Base-by-base conservation (phyloP, 2,329 filamentous ascomycete genomes). In the Claviceps purpurea region DNA sequence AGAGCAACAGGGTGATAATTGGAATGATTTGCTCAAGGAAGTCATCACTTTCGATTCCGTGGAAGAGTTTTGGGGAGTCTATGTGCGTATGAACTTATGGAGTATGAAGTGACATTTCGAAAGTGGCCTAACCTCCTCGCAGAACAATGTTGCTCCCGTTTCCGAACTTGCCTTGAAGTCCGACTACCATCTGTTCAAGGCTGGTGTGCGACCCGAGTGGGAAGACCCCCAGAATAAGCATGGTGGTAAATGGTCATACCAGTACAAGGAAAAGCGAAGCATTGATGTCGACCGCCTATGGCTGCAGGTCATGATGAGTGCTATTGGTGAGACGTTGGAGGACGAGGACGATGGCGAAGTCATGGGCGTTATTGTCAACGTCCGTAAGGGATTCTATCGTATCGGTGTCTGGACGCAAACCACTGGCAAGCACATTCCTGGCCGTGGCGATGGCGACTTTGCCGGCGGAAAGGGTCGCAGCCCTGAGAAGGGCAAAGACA, bases 141-240 rank as follows among this genome's bases (percentile, higher is more conserved):
- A 98, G 94, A 98, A 98, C 79, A 98, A 98, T 71, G 96, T 98
- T 68, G 89, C 91, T 49, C 85, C 90, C 44, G 91, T 94, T 61
- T 96, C 91, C 61, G 89, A 97, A 64, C 84, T 98, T 44, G 88
- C 90, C 45, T 83, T 95, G 66, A 98, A 98, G 77, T 95, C 93
- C 65, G 93, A 98, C 70, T 98, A 98, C 74, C 94, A 98, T 67
- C 86, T 98, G 45, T 98, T 98, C 85, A 98, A 98, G 78, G 85
- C 85, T 62, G 90, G 90, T 59, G 88, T 98, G 57, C 88, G 93
- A 58, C 93, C 93, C 39, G 94, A 98, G 73, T 98, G 93, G 93
- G 93, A 98, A 72, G 93, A 98, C 68, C 78, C 82, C 26, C 89
- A 97, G 75, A 98, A 98, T 77, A 98, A 97, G 80, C 89, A 97